Evolutionary conservation across 768 basidiomycete genomes (phyloP).

Genomic region (Amanita pallidorosea): DNA sequence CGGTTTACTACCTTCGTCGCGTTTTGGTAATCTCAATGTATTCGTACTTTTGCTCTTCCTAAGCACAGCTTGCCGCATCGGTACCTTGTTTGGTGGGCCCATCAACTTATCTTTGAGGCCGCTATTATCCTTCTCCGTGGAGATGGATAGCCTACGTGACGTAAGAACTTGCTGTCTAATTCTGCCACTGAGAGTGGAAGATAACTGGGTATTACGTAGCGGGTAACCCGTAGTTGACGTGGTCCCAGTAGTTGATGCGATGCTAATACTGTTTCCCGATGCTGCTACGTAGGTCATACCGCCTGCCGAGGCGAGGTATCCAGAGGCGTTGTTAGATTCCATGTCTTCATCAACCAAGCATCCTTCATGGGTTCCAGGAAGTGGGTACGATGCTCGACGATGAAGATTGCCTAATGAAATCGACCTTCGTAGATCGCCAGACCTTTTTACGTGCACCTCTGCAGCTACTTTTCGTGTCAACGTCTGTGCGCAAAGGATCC

Average conservation of each 20-base stretch:
- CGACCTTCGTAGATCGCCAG: slow-evolving; percentile 57
- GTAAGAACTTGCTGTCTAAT: slow-evolving; percentile 60
- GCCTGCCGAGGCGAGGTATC: slow-evolving; percentile 49
- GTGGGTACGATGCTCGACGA: slow-evolving; percentile 32
- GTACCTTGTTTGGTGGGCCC: slow-evolving; percentile 60
- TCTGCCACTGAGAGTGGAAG: slow-evolving; percentile 41
- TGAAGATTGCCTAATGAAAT: slow-evolving; percentile 73
- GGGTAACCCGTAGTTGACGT: slow-evolving; percentile 51
- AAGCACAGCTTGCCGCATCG: slow-evolving; percentile 39
- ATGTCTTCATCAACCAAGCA: slow-evolving; percentile 29
- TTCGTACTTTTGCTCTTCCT: slow-evolving; percentile 78
- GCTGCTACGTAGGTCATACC: slow-evolving; percentile 68
- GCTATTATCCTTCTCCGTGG: slow-evolving; percentile 14
- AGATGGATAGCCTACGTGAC: slow-evolving; percentile 36
- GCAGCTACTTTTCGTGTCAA: slow-evolving; percentile 29
- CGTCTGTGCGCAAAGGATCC: slow-evolving; percentile 19
- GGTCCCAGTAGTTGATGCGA: slow-evolving; percentile 87
- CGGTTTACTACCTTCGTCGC: slow-evolving; percentile 82
- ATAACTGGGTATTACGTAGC: slow-evolving; percentile 36
- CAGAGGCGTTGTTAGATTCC: slow-evolving; percentile 59
- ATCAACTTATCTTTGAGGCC: slow-evolving; percentile 30
- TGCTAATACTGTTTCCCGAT: slow-evolving; percentile 88
- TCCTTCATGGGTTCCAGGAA: slow-evolving; percentile 12
- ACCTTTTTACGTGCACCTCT: slow-evolving; percentile 17
- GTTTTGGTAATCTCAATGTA: slow-evolving; percentile 60